These are phyloP conservation scores for Phytomonas sp. DNA, from an alignment of 208 protist genomes.

Conservation along the genomic window DNA sequence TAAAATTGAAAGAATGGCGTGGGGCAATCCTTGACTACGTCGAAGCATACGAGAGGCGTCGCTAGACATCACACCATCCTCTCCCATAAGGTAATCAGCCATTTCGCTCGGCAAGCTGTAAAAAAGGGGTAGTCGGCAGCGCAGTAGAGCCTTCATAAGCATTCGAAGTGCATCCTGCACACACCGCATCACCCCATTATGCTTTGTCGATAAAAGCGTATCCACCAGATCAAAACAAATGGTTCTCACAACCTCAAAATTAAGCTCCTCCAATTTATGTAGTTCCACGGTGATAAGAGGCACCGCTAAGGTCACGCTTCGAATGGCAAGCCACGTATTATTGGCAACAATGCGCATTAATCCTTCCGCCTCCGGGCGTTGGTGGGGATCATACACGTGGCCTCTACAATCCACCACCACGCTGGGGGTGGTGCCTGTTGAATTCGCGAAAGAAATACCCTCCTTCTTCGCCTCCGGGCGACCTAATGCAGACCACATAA, in stretches of 20 bases:
- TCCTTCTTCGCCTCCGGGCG: not conserved
- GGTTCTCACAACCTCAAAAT: constrained; percentile 24
- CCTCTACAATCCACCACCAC: constrained; percentile 83
- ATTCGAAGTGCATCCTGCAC: constrained; percentile 56
- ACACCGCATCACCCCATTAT: constrained; percentile 87
- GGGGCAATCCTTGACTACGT: constrained; percentile 84
- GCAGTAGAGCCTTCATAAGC: constrained; percentile 43
- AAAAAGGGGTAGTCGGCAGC: constrained; percentile 36
- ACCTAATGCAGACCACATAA: constrained; percentile 1
- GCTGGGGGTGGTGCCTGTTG: constrained; percentile 2
- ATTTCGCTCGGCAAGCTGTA: constrained; percentile 54
- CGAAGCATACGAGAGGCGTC: constrained; percentile 76
- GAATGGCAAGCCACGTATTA: constrained; percentile 85
- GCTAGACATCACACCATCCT: constrained; percentile 63
- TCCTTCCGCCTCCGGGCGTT: constrained; percentile 29
- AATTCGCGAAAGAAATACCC: not conserved
- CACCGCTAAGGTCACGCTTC: constrained; percentile 38
- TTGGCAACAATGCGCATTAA: constrained; percentile 80
- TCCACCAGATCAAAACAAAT: constrained; percentile 55
- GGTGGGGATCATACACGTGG: constrained; percentile 64
- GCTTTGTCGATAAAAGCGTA: constrained; percentile 76
- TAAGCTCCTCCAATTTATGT: constrained; percentile 28
- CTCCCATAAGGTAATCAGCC: constrained; percentile 61
- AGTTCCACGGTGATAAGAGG: constrained; percentile 16
- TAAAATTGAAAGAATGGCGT: constrained; percentile 70